Conservation (phyloP, 1,139 yeast species). For the Saccharomyces pastorianus region DNA sequence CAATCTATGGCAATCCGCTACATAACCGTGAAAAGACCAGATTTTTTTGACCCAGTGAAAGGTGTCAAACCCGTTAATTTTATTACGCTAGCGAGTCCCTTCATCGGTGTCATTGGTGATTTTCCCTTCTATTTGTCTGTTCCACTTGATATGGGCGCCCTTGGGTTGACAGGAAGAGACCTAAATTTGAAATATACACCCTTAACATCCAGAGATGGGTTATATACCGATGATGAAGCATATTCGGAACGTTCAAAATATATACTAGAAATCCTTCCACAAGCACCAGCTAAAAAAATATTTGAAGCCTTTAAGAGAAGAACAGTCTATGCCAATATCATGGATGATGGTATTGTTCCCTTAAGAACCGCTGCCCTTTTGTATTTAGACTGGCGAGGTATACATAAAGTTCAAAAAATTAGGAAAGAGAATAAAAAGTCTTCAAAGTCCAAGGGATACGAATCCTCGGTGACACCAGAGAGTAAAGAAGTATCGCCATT, state of each 20-base stretch:
- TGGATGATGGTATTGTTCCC: constrained; percentile 58
- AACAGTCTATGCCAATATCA: constrained; percentile 49
- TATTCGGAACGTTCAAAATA: constrained; percentile 33
- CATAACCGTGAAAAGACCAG: constrained; percentile 42
- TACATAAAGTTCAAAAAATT: constrained; percentile 41
- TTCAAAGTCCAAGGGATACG: background rate
- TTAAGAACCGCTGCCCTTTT: constrained; percentile 49
- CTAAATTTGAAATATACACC: constrained; percentile 39
- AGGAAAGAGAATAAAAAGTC: constrained; percentile 22
- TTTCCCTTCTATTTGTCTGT: constrained; percentile 51
- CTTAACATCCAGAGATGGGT: constrained; percentile 20
- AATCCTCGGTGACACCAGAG: constrained; percentile 1
- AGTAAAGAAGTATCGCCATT: background rate
- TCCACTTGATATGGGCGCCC: constrained; percentile 54
- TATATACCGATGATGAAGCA: constrained; percentile 8
- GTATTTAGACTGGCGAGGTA: constrained; percentile 52
- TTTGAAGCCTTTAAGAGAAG: constrained; percentile 43
- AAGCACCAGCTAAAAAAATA: constrained; percentile 44
- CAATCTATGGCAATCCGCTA: constrained; percentile 58
- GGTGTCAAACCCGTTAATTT: constrained; percentile 47
- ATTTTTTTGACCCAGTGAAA: constrained; percentile 38
- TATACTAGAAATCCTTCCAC: constrained; percentile 44
- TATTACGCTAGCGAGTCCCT: constrained; percentile 52
- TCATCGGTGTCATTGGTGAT: constrained; percentile 54
- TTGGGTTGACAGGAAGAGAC: constrained; percentile 60